Percentiles rank a stretch among this genome's conserved stretches.
Evolutionary conservation across 1,139 yeast species (phyloP).

Genomic region (Geotrichum siamense): DNA sequence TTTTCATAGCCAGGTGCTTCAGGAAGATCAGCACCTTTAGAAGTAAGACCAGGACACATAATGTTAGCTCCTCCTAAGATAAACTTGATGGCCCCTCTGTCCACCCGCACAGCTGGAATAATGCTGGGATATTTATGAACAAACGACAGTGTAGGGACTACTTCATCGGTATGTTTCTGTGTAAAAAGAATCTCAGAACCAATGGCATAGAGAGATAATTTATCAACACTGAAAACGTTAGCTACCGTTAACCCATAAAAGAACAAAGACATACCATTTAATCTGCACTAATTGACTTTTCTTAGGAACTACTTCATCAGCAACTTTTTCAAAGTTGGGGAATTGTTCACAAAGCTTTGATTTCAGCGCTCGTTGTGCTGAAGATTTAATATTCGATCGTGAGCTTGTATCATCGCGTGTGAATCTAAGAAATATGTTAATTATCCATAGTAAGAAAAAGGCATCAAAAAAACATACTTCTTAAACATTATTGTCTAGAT

Average conservation of each 20-base stretch:
- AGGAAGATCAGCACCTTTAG: constrained; percentile 81
- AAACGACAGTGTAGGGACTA: constrained; percentile 67
- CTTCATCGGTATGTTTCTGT: constrained; percentile 73
- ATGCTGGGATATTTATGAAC: constrained; percentile 70
- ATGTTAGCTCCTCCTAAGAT: constrained; percentile 91
- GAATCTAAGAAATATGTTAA: constrained; percentile 43
- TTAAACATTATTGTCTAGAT: constrained; percentile 17
- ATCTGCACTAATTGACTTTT: constrained; percentile 76
- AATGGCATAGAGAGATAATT: constrained; percentile 67
- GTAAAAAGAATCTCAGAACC: constrained; percentile 69
- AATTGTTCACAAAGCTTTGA: constrained; percentile 64
- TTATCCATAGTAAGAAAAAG: not conserved
- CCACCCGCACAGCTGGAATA: constrained; percentile 85
- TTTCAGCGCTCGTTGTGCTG: constrained; percentile 81
- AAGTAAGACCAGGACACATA: constrained; percentile 96
- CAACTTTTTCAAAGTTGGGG: constrained; percentile 61
- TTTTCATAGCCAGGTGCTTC: constrained; percentile 51
- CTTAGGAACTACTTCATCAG: constrained; percentile 83
- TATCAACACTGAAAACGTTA: constrained; percentile 50
- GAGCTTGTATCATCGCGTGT: constrained; percentile 83
- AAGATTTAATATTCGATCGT: constrained; percentile 84
- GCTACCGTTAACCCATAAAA: constrained; percentile 13
- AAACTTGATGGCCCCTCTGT: constrained; percentile 93
- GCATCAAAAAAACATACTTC: constrained; percentile 13
- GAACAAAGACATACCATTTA: constrained; percentile 45